Percentiles rank a stretch among this genome's conserved stretches.
Conservation (phyloP, 495 filamentous ascomycete species). For the Friedmanniomyces simplex region DNA sequence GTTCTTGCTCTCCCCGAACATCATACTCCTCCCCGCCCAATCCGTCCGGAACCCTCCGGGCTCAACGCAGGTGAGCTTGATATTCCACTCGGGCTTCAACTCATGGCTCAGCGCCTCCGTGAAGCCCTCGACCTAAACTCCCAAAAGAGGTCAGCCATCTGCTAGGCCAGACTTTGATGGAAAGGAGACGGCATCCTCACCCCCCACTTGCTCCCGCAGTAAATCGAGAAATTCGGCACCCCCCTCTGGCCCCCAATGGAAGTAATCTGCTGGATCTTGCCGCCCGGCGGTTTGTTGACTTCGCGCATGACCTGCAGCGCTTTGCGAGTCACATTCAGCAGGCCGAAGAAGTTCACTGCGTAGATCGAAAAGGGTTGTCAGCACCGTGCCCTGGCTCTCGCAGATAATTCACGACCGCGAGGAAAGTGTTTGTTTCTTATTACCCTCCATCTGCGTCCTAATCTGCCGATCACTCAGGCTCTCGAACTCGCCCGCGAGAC, state of each 20-base stretch:
- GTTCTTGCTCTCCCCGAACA: slow-evolving; percentile 32
- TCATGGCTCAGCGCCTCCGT: slow-evolving; percentile 29
- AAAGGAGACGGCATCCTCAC: too few species aligned
- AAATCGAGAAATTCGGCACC: slow-evolving; percentile 31
- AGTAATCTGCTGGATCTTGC: slow-evolving; percentile 38
- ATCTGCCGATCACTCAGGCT: slow-evolving; percentile 26
- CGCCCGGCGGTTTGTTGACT: slow-evolving; percentile 30
- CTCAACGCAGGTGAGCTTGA: slow-evolving; percentile 30
- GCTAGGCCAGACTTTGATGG: too few species aligned
- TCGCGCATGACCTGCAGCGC: slow-evolving; percentile 37
- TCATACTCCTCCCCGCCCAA: slow-evolving; percentile 29
- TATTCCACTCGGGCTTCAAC: slow-evolving; percentile 33
- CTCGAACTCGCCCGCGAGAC: slow-evolving; percentile 30
- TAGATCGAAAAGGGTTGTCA: too few species aligned
- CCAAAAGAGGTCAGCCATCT: too few species aligned
- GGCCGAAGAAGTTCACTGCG: slow-evolving; percentile 33
- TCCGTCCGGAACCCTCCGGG: slow-evolving; percentile 33
- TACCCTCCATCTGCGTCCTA: slow-evolving; percentile 31
- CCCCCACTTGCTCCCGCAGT: slow-evolving; percentile 35
- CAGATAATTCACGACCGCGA: too few species aligned
- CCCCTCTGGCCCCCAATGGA: slow-evolving; percentile 35
- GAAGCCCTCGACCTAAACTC: slow-evolving; percentile 27
- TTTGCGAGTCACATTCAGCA: slow-evolving; percentile 33
- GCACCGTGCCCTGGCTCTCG: too few species aligned
- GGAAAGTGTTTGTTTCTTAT: too few species aligned